Base-by-base conservation (phyloP, 1,139 yeast species). In the Meyerozyma elateridarum region DNA sequence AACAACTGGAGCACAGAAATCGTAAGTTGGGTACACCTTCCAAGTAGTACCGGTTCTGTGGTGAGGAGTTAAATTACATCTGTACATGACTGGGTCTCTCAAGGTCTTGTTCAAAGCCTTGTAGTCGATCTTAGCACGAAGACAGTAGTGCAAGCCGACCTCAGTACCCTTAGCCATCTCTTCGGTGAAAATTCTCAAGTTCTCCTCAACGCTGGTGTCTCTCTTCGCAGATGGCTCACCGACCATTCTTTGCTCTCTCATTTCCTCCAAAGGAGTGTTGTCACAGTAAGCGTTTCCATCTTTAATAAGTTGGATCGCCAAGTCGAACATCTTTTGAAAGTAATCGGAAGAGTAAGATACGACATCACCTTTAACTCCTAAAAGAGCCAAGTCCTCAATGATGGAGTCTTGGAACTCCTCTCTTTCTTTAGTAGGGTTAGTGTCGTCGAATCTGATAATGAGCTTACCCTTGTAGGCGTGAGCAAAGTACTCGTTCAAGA, bases 231-330 rank as follows among this genome's bases (percentile, higher is more conserved):
- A 82, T 36, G 89, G 81, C 48, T 85, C 82, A 58, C 97, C 98
- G 41, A 87, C 95, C 85, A 85, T 85, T 73, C 98, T 85, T 71
- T 91, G 93, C 55, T 88, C 95, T 69, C 98, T 84, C 97, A 91
- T 91, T 58, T 75, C 72, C 53, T 89, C 97, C 51, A 79, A 76
- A 36, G 88, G 85, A 30, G 97, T 91, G 54, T 91, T 96, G 56
- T 91, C 97, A 70, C 95, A 85, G 67, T 91, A 91, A 30, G 97
- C 97, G 49, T 85, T 80, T 40, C 96, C 97, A 36, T 85, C 95
- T 63, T 85, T 84, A 68, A 91, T 89, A 78, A 89, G 60, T 54
- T 84, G 65, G 36, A 87, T 57, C 38, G 95, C 93, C 42, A 77
- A 70, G 29, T 87, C 91, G 60, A 84, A 89, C 95, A 91, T 85